Base-by-base conservation (phyloP, 768 basidiomycete genomes). In the Kwoniella shandongensis region DNA sequence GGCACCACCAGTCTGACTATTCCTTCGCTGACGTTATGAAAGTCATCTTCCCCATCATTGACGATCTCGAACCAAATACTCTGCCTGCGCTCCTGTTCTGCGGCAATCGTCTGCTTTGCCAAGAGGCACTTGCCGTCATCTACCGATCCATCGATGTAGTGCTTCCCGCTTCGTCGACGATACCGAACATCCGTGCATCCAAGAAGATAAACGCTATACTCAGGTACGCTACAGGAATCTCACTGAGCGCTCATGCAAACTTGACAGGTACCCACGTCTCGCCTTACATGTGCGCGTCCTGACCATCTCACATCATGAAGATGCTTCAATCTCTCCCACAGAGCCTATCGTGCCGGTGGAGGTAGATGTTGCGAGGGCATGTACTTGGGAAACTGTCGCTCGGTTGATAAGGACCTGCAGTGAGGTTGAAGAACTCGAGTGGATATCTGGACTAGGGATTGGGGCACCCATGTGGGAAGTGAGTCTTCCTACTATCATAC, bases 391-490 rank as follows among this genome's bases (percentile, higher is more conserved):
- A 4, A 5, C 42, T 17, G 52, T 41, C 29, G 52, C 52, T 36
- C 20, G 13, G 18, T 11, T 58, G 10, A 39, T 58, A 12, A 18
- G 23, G 8, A n/a, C 7, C 10, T 58, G 57, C 29, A 29, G 25
- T 17, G 44, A 36, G 11, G 10, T 58, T 13, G 17, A 38, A 23
- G n/a, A 27, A 8, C 44, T 60, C 12, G 52, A 49, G 6, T 60
- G 52, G 52, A 18, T 27, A 5, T 17, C 42, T 20, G 35, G 36
- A 5, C 38, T 54, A 25, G 59, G 59, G 2, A 36, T 54, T n/a
- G 52, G 41, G 2, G 36, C 26, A 20, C 20, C 29, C 2, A 11
- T 54, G 29, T 60, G 59, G 59, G 38, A 54, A 10, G 59, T 54
- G 26, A 50, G 57, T 44, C 20, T 27, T 11, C 11, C 36, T 22